These are phyloP conservation scores for Melocanna baccifera DNA, from an alignment of 176 grass and related monocot species.

Conservation along the genomic window DNA sequence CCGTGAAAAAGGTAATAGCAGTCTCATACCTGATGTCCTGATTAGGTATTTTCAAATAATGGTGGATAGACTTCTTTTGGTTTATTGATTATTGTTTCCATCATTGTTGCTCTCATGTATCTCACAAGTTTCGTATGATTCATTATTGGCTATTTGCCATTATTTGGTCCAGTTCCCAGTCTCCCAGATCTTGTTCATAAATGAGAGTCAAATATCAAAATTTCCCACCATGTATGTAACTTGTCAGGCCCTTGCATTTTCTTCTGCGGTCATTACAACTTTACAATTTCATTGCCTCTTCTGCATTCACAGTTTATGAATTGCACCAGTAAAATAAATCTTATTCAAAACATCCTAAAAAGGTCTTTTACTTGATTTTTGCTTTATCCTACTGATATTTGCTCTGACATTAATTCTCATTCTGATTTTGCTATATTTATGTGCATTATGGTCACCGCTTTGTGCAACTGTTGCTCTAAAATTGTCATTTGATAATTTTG, in stretches of 20 bases:
- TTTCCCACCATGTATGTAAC: not conserved
- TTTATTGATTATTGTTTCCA: not conserved
- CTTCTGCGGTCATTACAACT: not conserved
- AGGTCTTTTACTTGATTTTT: not conserved
- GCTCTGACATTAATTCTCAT: not conserved
- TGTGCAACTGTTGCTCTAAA: not conserved
- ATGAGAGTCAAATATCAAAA: not conserved
- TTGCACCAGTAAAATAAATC: not conserved
- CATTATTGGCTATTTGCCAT: not conserved
- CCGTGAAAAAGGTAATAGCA: slow-evolving; percentile 67
- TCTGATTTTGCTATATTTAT: not conserved
- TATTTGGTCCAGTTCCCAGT: not conserved
- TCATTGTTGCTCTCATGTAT: not conserved
- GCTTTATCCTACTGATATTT: not conserved
- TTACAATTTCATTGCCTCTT: not conserved
- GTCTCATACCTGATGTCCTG: not conserved
- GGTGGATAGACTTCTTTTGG: not conserved
- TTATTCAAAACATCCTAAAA: not conserved
- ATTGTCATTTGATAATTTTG: slow-evolving; percentile 3
- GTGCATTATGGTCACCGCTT: not conserved
- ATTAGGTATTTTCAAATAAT: slow-evolving; percentile 5
- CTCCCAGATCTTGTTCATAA: not conserved
- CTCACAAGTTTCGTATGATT: not conserved
- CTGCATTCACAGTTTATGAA: not conserved
- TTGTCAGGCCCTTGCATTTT: not conserved